A percentile compares a stretch with the other conserved stretches of the same genome.
These are phyloP conservation scores for Amaranthus tricolor DNA, from an alignment of 179 eudicot species.

Conservation along the genomic window DNA sequence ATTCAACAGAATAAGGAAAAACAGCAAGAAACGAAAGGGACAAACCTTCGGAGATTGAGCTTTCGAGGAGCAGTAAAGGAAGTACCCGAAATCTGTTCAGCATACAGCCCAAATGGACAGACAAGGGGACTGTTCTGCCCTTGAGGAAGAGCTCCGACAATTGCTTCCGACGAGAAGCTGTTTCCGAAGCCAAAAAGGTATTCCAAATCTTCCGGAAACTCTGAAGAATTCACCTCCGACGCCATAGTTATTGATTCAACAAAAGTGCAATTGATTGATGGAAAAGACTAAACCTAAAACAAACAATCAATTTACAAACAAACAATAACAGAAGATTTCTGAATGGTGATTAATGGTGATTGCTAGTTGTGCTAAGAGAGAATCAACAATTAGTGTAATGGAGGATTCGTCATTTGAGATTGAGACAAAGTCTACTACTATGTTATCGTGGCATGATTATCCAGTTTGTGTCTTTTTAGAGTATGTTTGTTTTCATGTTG, in stretches of 20 bases:
- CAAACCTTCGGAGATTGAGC: conserved; percentile 76
- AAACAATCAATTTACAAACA: too few species aligned
- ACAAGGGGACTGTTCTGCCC: conserved; percentile 83
- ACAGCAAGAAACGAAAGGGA: background rate
- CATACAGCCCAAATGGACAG: conserved; percentile 89
- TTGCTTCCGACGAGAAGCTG: conserved; percentile 82
- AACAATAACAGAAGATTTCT: too few species aligned
- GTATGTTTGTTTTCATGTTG: too few species aligned
- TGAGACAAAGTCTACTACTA: too few species aligned
- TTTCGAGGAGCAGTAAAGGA: conserved; percentile 93
- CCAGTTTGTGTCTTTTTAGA: too few species aligned
- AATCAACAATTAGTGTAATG: too few species aligned
- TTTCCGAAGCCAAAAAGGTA: conserved; percentile 83
- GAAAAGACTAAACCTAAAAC: background rate
- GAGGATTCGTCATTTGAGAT: too few species aligned
- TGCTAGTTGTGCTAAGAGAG: too few species aligned
- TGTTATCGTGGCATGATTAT: too few species aligned
- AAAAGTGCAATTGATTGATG: background rate
- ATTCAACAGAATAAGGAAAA: background rate
- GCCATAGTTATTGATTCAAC: background rate
- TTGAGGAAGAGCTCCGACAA: conserved; percentile 75
- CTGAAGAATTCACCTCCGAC: background rate
- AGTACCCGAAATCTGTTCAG: conserved; percentile 96
- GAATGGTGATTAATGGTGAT: too few species aligned
- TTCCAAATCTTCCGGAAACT: conserved; percentile 37